Evolutionary conservation across 2,329 filamentous ascomycete genomes (phyloP), one percentile per base, ranked within the genome.

Genomic region (Colletotrichum sidae): DNA sequence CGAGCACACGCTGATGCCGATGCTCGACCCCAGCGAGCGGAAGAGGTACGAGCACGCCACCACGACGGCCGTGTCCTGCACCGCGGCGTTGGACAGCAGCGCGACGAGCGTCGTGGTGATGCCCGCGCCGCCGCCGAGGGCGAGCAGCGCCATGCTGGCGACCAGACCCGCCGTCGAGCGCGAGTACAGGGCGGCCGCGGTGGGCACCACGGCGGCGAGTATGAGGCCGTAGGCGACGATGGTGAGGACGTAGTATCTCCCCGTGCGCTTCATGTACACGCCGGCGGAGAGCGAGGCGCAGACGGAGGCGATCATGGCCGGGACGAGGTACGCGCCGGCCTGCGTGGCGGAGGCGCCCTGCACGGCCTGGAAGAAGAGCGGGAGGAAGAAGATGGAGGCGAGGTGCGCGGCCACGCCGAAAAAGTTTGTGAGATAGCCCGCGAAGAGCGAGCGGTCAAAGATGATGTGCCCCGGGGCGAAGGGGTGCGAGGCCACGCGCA

Each of bases 31-130:
- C 0, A 94, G 81, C 1, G 90, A 90, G 44, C 92, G 88, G 81
- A 95, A 95, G 33, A 95, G 86, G 77, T 95, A 95, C 17, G 89
- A 92, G 75, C 91, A 93, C 8, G 92, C 92, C 13, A 92, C 91
- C 4, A 89, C 90, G 1, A 94, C 86, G 2, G 92, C 91, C 67
- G 91, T 88, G 69, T 94, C 92, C 47, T 87, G 83, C 3, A 83
- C 80, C 1, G 85, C 79, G 0, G 90, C 86, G 72, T 93, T 93
- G 38, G 91, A 88, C 68, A 94, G 87, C 42, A 94, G 81, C 2
- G 84, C 90, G 51, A 94, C 88, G 39, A 94, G 83, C 0, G 90
- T 89, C 0, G 89, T 90, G 0, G 91, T 94, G 42, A 93, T 86
- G 6, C 88, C 90, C 70, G 85, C 12, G 51, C 79, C 77, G 25